These are phyloP conservation scores for Dactylellina cionopaga DNA, from an alignment of 2,329 filamentous ascomycete species.

Conservation along the genomic window DNA sequence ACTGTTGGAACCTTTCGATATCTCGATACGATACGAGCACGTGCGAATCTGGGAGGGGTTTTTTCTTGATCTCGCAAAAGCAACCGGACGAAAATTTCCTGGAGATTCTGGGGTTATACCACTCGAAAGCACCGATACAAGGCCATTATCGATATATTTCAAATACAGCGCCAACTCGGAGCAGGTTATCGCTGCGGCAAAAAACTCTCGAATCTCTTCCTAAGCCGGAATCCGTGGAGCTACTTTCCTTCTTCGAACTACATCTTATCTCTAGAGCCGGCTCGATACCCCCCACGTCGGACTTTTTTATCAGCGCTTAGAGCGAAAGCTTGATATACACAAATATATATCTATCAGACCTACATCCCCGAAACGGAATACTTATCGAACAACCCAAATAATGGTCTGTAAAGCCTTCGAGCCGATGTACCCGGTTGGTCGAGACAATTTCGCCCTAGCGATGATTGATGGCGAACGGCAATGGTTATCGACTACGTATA, in stretches of 20 bases:
- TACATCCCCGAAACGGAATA: too few relatives aligned
- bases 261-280: not conserved
- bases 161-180: not conserved
- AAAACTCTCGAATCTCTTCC: not conserved
- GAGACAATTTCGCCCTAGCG: not conserved
- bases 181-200: not conserved
- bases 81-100: not conserved
- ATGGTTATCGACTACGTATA: too few relatives aligned
- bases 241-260: conserved; percentile 13
- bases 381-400: not conserved
- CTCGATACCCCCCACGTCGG: not conserved
- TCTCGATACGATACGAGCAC: not conserved
- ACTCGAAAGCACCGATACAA: not conserved
- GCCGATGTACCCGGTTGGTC: not conserved
- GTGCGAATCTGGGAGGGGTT: not conserved
- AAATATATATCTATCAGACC: not conserved
- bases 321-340: not conserved
- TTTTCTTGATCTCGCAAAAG: not conserved
- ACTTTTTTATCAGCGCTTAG: not conserved
- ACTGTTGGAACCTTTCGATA: not conserved
- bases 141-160: not conserved
- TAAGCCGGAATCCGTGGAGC: not conserved
- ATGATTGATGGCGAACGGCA: not conserved
- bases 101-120: not conserved
- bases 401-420: conserved; percentile 20